A percentile compares a stretch with the other conserved stretches of the same genome.
Evolutionary conservation across 139 green algal genomes (phyloP).

Genomic region (Picochlorum sp.): DNA sequence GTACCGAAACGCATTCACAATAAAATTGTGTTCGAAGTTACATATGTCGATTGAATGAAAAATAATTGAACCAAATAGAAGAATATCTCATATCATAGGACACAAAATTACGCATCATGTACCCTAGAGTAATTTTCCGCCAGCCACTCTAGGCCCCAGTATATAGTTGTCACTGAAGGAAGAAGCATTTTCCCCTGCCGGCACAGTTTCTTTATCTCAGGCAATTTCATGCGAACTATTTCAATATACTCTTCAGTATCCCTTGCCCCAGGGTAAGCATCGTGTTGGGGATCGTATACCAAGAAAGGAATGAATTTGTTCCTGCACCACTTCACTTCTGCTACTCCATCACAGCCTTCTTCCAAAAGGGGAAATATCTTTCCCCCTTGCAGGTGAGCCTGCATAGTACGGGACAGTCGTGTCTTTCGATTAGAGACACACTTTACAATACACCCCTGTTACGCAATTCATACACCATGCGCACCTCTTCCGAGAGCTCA

Average conservation of each 20-base stretch:
- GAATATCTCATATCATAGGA: too few species aligned
- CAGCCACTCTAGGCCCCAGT: slow-evolving; percentile 46
- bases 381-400: slow-evolving; percentile 61
- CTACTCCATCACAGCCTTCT: slow-evolving; percentile 34
- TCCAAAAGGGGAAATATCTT: slow-evolving; percentile 48
- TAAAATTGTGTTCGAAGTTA: too few species aligned
- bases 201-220: slow-evolving; percentile 38
- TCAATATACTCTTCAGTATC: slow-evolving; percentile 53
- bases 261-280: slow-evolving; percentile 10
- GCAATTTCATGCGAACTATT: slow-evolving; percentile 34
- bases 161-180: slow-evolving; percentile 48
- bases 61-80: too few species aligned
- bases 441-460: not conserved
- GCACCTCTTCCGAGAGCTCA: slow-evolving; percentile 72
- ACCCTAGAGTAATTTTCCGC: slow-evolving; percentile 4
- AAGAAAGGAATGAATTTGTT: slow-evolving; percentile 73
- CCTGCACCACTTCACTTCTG: slow-evolving; percentile 78
- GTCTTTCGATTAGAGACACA: not conserved
- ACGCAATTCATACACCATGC: too few species aligned
- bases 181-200: slow-evolving; percentile 52
- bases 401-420: too few species aligned
- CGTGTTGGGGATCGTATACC: slow-evolving; percentile 40
- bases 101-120: too few species aligned
- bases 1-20: not conserved
- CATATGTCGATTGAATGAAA: too few species aligned